A percentile compares a stretch with the other conserved stretches of the same genome.
Evolutionary conservation across 306 rosid species (phyloP).

Genomic region (Prunus davidiana): DNA sequence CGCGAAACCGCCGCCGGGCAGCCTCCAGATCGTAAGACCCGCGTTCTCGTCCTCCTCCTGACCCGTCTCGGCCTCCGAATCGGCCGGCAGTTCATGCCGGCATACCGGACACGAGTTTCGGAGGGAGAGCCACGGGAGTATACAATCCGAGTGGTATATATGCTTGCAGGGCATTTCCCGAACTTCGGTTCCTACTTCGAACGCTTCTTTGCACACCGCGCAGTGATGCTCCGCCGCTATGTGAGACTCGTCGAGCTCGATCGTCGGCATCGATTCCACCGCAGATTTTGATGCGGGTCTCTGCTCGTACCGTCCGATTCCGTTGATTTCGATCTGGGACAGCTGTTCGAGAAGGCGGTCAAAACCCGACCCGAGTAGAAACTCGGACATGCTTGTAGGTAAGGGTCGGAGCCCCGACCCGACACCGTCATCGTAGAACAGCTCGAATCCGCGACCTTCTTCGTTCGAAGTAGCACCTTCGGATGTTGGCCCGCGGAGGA

Average conservation of each 20-base stretch:
- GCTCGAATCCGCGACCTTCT: conserved; percentile 67
- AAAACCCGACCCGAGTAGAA: conserved; percentile 73
- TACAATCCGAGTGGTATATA: conserved; percentile 73
- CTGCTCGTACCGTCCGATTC: conserved; percentile 54
- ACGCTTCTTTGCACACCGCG: conserved; percentile 73
- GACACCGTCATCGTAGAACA: conserved; percentile 65
- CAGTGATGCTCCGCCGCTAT: conserved; percentile 53
- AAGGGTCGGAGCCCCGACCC: conserved; percentile 77
- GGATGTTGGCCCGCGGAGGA: conserved; percentile 47
- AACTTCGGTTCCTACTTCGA: conserved; percentile 48
- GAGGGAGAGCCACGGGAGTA: conserved; percentile 77
- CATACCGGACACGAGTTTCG: conserved; percentile 90
- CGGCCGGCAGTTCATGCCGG: conserved; percentile 65
- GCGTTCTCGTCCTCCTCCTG: conserved; percentile 41
- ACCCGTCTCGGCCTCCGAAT: neutral
- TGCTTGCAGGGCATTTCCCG: conserved; percentile 89
- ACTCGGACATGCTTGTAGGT: conserved; percentile 79
- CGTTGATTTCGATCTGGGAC: conserved; percentile 66
- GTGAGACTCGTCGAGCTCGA: conserved; percentile 44
- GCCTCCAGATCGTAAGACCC: conserved; percentile 85
- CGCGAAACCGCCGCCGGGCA: conserved; percentile 85
- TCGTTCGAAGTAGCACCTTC: conserved; percentile 9
- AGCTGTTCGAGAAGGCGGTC: conserved; percentile 75
- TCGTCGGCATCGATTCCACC: conserved; percentile 67
- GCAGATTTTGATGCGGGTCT: conserved; percentile 77